Conservation (phyloP, 495 filamentous ascomycete genomes). For the Daldinia concentrica region DNA sequence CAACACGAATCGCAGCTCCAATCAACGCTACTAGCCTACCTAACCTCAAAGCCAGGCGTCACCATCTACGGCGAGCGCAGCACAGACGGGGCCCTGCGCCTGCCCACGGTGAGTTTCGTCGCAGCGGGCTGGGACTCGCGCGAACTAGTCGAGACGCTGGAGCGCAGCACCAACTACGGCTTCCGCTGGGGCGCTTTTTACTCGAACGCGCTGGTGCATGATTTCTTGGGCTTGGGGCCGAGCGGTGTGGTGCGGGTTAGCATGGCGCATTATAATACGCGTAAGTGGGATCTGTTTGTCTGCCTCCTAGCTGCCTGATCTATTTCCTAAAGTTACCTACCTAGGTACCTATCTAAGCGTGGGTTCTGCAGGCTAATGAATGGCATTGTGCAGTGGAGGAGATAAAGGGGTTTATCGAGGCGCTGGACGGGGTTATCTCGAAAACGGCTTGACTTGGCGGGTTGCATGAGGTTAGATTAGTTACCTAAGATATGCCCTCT, state of each 20-base stretch:
- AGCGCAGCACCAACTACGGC: slow-evolving; percentile 63
- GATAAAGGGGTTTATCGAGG: slow-evolving; percentile 59
- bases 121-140: slow-evolving; percentile 65
- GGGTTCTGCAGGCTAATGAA: background rate
- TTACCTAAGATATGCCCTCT: background rate
- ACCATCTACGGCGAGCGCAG: slow-evolving; percentile 66
- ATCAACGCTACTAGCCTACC: slow-evolving; percentile 63
- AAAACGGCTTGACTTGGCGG: slow-evolving; percentile 11
- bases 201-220: slow-evolving; percentile 65
- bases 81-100: slow-evolving; percentile 56
- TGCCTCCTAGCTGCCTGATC: too few relatives aligned
- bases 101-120: slow-evolving; percentile 73
- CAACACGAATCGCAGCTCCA: slow-evolving; percentile 70
- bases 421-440: slow-evolving; percentile 56
- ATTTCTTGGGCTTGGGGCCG: slow-evolving; percentile 64
- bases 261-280: slow-evolving; percentile 79
- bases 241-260: slow-evolving; percentile 76
- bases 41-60: slow-evolving; percentile 57
- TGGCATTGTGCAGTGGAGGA: slow-evolving; percentile 59
- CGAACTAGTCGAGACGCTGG: slow-evolving; percentile 69
- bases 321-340: background rate
- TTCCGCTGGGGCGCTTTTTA: slow-evolving; percentile 77
- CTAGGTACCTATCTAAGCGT: background rate
- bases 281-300: slow-evolving; percentile 50
- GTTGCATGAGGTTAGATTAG: background rate